These are phyloP conservation scores for Sinapis alba DNA, from an alignment of 441 rosid genomes.

Conservation along the genomic window DNA sequence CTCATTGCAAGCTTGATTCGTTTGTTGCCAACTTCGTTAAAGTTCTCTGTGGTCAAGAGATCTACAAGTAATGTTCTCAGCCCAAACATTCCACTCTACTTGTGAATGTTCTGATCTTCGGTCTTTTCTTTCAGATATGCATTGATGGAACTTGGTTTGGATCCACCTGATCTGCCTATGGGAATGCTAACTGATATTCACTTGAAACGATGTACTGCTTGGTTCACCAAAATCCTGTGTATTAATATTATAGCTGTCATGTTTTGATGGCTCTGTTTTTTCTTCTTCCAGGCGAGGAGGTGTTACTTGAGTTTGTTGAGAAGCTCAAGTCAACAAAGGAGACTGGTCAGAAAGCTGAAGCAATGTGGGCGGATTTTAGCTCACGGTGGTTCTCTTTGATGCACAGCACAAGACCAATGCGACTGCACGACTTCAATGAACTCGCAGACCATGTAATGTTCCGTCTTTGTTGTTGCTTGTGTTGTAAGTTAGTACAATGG, in stretches of 20 bases:
- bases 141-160: constrained; percentile 70
- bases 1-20: constrained; percentile 75
- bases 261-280: neutral
- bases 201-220: constrained; percentile 58
- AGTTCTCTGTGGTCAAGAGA: constrained; percentile 70
- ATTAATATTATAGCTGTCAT: neutral
- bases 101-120: neutral
- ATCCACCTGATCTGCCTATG: constrained; percentile 67
- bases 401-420: constrained; percentile 71
- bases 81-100: neutral
- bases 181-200: constrained; percentile 74
- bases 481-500: neutral
- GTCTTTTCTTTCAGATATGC: constrained; percentile 51
- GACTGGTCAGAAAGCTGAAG: constrained; percentile 58
- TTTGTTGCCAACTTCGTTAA: constrained; percentile 67
- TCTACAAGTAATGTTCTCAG: constrained; percentile 54
- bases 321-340: constrained; percentile 54
- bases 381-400: constrained; percentile 72
- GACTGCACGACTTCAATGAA: constrained; percentile 64
- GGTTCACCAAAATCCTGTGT: neutral
- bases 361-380: constrained; percentile 77
- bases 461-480: neutral
- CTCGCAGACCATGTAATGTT: constrained; percentile 70
- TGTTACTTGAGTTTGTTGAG: constrained; percentile 58
- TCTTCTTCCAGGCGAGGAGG: constrained; percentile 59